phyloP scores from a whole-genome alignment of 495 filamentous ascomycete species.

The Penicillium antarcticum region DNA sequence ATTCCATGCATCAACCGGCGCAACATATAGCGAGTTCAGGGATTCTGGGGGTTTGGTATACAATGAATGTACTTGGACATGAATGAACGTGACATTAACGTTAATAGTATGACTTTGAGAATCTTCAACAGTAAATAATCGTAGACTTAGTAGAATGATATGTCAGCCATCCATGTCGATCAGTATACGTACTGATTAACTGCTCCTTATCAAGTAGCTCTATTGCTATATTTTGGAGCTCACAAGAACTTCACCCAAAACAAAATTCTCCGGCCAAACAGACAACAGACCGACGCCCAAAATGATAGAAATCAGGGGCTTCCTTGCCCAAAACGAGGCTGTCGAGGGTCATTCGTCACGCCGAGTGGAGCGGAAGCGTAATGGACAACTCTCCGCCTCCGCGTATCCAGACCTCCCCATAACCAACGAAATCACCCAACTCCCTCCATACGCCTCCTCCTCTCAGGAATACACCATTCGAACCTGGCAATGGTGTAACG shows the following conservation, averaged over 20 bases:
- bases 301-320: too few relatives aligned
- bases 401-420: slow-evolving; percentile 6
- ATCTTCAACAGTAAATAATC: background rate
- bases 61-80: slow-evolving; percentile 20
- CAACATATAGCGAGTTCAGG: slow-evolving; percentile 23
- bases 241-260: too few relatives aligned
- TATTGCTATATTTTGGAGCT: background rate
- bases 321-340: too few relatives aligned
- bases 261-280: too few relatives aligned
- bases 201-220: background rate
- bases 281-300: too few relatives aligned
- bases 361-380: slow-evolving; percentile 30
- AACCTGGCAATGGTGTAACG: slow-evolving; percentile 40
- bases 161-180: background rate
- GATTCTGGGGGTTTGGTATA: slow-evolving; percentile 15
- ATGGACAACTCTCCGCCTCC: slow-evolving; percentile 20
- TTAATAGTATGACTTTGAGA: background rate
- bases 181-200: background rate
- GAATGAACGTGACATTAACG: slow-evolving; percentile 21
- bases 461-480: background rate
- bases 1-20: slow-evolving; percentile 26
- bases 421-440: background rate
- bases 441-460: background rate
- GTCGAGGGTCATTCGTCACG: slow-evolving; percentile 10
- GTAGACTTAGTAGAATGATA: background rate